Conservation (phyloP, 148 eudicot genomes). For the Drosera capensis region DNA sequence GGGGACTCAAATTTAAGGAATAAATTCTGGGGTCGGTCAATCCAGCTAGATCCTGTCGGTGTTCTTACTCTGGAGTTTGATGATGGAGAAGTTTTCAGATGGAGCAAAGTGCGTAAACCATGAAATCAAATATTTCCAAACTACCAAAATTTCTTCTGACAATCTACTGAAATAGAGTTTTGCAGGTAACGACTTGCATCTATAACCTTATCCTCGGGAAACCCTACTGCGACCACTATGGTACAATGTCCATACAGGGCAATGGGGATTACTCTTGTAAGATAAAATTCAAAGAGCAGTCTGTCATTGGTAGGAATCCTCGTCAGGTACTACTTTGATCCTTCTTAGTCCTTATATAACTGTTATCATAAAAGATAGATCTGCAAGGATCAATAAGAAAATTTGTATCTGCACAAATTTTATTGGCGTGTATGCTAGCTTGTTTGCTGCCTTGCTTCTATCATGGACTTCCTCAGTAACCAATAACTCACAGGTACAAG, state of each 20-base stretch:
- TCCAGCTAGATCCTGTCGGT: constrained; percentile 72
- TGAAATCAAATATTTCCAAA: neutral
- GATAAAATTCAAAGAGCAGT: constrained; percentile 85
- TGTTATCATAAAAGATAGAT: too few species aligned
- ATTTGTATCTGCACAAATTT: too few species aligned
- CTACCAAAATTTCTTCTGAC: neutral
- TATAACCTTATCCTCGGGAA: constrained; percentile 86
- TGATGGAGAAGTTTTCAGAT: constrained; percentile 58
- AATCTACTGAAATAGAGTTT: neutral
- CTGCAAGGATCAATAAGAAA: too few species aligned
- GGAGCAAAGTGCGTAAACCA: constrained; percentile 44
- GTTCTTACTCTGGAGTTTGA: constrained; percentile 46
- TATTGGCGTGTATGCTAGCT: too few species aligned
- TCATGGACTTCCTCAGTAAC: neutral
- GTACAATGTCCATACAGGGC: constrained; percentile 74
- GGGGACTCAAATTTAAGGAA: constrained; percentile 50
- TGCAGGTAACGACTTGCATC: constrained; percentile 82
- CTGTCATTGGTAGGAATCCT: constrained; percentile 76
- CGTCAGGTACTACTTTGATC: constrained; percentile 45
- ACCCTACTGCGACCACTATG: constrained; percentile 81
- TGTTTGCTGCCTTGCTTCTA: neutral
- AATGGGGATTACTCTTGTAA: constrained; percentile 72
- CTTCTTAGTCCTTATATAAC: too few species aligned
- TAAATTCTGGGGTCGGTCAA: constrained; percentile 66
- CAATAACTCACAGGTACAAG: constrained; percentile 7